phyloP scores from a whole-genome alignment of 2,329 filamentous ascomycete genomes.

The Xylaria sp. region DNA sequence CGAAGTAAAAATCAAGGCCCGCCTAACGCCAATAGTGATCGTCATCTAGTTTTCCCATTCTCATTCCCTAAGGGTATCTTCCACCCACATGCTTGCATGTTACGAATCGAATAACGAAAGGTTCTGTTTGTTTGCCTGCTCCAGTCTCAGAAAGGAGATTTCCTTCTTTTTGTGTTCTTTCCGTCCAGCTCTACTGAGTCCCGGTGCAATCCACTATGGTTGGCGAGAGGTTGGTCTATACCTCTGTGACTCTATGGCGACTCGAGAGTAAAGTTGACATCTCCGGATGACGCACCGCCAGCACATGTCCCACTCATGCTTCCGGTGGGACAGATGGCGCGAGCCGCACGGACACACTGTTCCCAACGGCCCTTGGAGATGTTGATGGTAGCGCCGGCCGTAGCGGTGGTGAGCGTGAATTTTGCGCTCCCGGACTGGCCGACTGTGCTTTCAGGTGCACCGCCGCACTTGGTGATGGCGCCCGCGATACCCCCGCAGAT shows the following conservation, averaged over 20 bases:
- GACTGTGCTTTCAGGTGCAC: slow-evolving; percentile 56
- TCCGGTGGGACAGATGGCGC: slow-evolving; percentile 62
- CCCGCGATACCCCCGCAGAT: slow-evolving; percentile 66
- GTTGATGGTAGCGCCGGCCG: slow-evolving; percentile 61
- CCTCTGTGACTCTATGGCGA: slow-evolving; percentile 38
- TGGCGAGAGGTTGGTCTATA: slow-evolving; percentile 15
- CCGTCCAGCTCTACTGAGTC: neutral
- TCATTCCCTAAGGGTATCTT: slow-evolving; percentile 34
- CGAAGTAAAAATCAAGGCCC: slow-evolving; percentile 3
- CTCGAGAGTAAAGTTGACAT: slow-evolving; percentile 57
- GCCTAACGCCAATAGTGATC: slow-evolving; percentile 31
- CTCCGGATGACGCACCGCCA: slow-evolving; percentile 59
- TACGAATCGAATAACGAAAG: slow-evolving; percentile 31
- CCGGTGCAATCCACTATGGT: slow-evolving; percentile 4
- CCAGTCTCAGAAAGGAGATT: slow-evolving; percentile 38
- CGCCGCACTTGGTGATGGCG: slow-evolving; percentile 58
- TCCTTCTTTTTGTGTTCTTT: neutral
- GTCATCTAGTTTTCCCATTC: slow-evolving; percentile 24
- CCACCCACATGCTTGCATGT: slow-evolving; percentile 35
- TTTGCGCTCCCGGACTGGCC: slow-evolving; percentile 60
- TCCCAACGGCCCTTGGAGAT: slow-evolving; percentile 65
- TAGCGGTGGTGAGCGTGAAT: slow-evolving; percentile 59
- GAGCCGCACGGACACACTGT: slow-evolving; percentile 64
- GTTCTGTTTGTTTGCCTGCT: slow-evolving; percentile 18
- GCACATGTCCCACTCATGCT: slow-evolving; percentile 60